phyloP scores from a whole-genome alignment of 495 filamentous ascomycete genomes.

The Neurospora sp. region DNA sequence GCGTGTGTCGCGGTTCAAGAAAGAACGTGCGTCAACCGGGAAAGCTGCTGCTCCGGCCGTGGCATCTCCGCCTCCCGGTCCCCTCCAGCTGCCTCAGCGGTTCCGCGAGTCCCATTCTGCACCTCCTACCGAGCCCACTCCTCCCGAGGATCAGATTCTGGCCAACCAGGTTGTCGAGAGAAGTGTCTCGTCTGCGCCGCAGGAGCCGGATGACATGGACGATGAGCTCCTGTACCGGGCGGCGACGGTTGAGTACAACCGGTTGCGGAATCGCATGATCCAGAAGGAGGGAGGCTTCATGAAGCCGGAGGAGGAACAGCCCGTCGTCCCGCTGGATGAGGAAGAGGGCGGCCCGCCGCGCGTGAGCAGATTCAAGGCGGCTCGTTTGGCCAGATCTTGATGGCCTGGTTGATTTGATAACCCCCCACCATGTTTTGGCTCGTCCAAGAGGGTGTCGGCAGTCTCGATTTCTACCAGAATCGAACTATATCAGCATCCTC shows the following conservation, averaged over 20 bases:
- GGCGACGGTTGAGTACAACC: constrained; percentile 70
- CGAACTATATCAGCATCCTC: constrained; percentile 8
- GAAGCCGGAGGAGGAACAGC: constrained; percentile 41
- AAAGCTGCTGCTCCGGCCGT: constrained; percentile 1
- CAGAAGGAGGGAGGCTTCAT: constrained; percentile 67
- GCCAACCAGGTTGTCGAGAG: constrained; percentile 56
- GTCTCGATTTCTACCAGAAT: constrained; percentile 10
- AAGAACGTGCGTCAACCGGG: constrained; percentile 11
- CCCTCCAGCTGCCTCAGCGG: constrained; percentile 19
- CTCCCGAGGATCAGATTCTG: constrained; percentile 47
- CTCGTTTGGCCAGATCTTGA: constrained; percentile 48
- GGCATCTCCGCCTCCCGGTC: constrained; percentile 17
- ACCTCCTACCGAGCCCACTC: constrained; percentile 29
- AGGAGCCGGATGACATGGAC: constrained; percentile 65
- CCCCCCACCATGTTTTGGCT: not conserved
- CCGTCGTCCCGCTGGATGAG: constrained; percentile 50
- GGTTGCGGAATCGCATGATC: constrained; percentile 67
- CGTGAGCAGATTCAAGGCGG: constrained; percentile 83
- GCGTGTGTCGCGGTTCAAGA: constrained; percentile 39
- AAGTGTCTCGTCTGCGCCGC: constrained; percentile 21
- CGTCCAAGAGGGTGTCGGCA: constrained; percentile 3
- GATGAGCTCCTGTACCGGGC: constrained; percentile 61
- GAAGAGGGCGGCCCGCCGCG: constrained; percentile 55
- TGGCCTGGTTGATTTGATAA: constrained; percentile 1
- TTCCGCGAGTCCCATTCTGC: constrained; percentile 7